Evolutionary conservation across 2,329 filamentous ascomycete species (phyloP).

Genomic region (Trichophyton benhamiae): DNA sequence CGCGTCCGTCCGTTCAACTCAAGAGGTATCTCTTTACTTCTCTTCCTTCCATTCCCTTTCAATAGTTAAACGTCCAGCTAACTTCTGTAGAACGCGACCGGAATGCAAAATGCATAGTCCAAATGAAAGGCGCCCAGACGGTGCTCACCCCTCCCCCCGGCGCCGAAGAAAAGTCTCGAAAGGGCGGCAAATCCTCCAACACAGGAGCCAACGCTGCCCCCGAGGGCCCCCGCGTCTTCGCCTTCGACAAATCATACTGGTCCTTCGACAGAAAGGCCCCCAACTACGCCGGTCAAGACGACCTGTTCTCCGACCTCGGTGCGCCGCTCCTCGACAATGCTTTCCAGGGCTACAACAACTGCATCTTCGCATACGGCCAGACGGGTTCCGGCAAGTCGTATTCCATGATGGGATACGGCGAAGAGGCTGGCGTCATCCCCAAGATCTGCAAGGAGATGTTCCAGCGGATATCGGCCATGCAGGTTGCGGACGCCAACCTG

Average conservation of each 20-base stretch:
- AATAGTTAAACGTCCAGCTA: not conserved
- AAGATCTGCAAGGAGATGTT: slow-evolving; percentile 98
- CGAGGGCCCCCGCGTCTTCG: slow-evolving; percentile 68
- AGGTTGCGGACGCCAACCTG: slow-evolving; percentile 59
- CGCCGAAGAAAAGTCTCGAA: slow-evolving; percentile 32
- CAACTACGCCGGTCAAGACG: slow-evolving; percentile 79
- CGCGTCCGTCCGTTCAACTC: slow-evolving; percentile 89
- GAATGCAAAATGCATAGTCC: slow-evolving; percentile 88
- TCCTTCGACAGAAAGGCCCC: slow-evolving; percentile 74
- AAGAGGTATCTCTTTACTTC: slow-evolving; percentile 50
- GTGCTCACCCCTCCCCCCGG: slow-evolving; percentile 63
- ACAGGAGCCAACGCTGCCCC: slow-evolving; percentile 34
- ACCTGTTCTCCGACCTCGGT: slow-evolving; percentile 79
- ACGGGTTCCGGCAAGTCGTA: slow-evolving; percentile 98
- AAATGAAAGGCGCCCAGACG: slow-evolving; percentile 91
- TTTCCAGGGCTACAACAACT: slow-evolving; percentile 98
- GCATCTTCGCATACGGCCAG: slow-evolving; percentile 98
- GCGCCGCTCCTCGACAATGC: slow-evolving; percentile 91
- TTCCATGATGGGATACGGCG: slow-evolving; percentile 99
- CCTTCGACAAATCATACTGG: slow-evolving; percentile 97
- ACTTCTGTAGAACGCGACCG: slow-evolving; percentile 63
- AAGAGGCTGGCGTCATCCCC: slow-evolving; percentile 90
- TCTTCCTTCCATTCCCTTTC: too few relatives aligned
- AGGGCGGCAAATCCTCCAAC: slow-evolving; percentile 31
- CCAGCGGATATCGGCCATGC: slow-evolving; percentile 59